phyloP scores from a whole-genome alignment of 2,329 filamentous ascomycete genomes.

The Lachnellula arida region DNA sequence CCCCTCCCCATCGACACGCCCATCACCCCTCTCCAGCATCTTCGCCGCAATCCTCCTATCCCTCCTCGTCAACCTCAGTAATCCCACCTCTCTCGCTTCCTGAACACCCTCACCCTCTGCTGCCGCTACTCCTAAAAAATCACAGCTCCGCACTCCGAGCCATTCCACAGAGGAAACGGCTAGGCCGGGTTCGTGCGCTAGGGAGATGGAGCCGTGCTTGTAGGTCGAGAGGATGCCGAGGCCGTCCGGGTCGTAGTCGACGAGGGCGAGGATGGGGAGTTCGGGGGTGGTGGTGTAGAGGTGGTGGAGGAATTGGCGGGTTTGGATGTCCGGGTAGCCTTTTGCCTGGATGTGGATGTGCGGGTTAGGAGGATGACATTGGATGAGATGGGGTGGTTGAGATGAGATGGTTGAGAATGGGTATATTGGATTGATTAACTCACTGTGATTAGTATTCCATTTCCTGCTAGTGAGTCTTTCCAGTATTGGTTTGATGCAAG shows the following conservation, averaged over 20 bases:
- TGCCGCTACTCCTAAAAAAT: constrained; percentile 22
- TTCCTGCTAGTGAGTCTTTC: constrained; percentile 41
- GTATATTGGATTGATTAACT: too few relatives aligned
- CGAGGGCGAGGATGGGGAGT: constrained; percentile 57
- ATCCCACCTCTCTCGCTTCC: too few relatives aligned
- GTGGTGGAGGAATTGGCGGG: constrained; percentile 57
- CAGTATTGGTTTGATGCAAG: constrained; percentile 55
- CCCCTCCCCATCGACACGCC: constrained; percentile 33
- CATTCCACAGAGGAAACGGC: constrained; percentile 51
- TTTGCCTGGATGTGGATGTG: constrained; percentile 60
- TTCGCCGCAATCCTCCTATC: constrained; percentile 50
- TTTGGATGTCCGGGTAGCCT: constrained; percentile 74
- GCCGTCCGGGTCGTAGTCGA: constrained; percentile 76
- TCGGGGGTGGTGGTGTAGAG: constrained; percentile 44
- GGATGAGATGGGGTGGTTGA: too few relatives aligned
- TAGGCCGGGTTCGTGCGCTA: constrained; percentile 53
- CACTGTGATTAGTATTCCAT: constrained; percentile 68
- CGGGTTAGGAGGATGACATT: neutral
- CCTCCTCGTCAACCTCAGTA: constrained; percentile 21
- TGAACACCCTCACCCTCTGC: constrained; percentile 1
- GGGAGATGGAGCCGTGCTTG: constrained; percentile 59
- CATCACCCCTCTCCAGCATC: constrained; percentile 42
- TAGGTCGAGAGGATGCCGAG: constrained; percentile 71
- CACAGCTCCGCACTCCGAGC: constrained; percentile 51
- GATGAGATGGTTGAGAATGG: too few relatives aligned